Conservation (phyloP, 2,329 filamentous ascomycete species). For the Lasiodiplodia gonubiensis region DNA sequence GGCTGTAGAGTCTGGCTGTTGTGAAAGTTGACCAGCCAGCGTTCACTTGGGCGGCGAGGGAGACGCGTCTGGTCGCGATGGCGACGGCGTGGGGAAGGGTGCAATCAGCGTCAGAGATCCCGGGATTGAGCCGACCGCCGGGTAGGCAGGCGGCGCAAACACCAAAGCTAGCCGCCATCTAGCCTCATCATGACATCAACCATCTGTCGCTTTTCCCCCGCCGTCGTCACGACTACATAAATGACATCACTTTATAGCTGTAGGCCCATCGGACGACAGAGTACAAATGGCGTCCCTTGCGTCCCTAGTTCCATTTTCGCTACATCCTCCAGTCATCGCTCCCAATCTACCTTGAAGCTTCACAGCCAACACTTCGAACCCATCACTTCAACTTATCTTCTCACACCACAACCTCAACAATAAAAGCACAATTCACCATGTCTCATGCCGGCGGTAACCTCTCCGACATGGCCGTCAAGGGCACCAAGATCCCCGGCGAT, state of each 20-base stretch:
- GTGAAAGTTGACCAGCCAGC: not conserved
- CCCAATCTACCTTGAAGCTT: not conserved
- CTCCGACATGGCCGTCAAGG: slow-evolving; percentile 43
- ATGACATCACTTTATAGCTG: not conserved
- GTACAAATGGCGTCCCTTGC: slow-evolving; percentile 5
- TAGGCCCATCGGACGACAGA: not conserved
- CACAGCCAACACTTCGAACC: not conserved
- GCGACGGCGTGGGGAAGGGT: not conserved
- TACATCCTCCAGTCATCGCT: not conserved
- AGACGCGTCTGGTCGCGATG: slow-evolving; percentile 21
- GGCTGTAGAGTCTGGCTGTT: not conserved
- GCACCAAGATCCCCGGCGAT: slow-evolving; percentile 52
- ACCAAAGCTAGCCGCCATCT: not conserved
- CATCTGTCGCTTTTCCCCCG: not conserved
- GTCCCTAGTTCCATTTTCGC: too few relatives aligned
- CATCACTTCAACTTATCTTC: not conserved
- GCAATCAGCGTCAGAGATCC: not conserved
- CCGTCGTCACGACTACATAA: not conserved
- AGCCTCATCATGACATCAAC: slow-evolving; percentile 24
- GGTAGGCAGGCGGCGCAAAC: not conserved
- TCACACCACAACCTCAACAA: not conserved
- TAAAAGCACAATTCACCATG: slow-evolving; percentile 3
- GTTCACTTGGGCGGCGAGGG: slow-evolving; percentile 1
- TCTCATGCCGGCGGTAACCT: slow-evolving; percentile 43
- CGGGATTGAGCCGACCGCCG: slow-evolving; percentile 7